Evolutionary conservation across 352 stramenopile genomes (phyloP), one percentile per base, ranked within the genome.

Genomic region (Saprolegnia diclina): DNA sequence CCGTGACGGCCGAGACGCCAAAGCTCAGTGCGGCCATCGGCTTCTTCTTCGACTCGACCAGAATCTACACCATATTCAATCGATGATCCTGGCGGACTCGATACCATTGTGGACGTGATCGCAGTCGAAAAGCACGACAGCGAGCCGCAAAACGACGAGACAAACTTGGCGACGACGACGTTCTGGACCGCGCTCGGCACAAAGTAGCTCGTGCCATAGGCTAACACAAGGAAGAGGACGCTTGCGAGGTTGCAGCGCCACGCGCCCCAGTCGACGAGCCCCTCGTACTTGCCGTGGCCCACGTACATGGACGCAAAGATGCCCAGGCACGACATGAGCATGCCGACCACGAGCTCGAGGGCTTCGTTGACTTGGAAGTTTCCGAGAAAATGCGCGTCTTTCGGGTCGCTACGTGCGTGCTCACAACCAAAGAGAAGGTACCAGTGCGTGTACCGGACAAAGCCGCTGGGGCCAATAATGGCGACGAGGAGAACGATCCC

Each of bases 81-180:
- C n/a, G n/a, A n/a, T n/a, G n/a, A n/a, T n/a, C n/a, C n/a, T n/a
- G n/a, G n/a, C n/a, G n/a, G 65, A 5, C 11, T 21, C 70, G 71
- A 24, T 69, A 90, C 81, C 72, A 79, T 83, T 24, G 78, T 74
- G 46, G 82, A 76, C 22, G 74, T 88, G 29, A 90, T 77, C 22
- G 77, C 56, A 0, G 74, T 79, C 16, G 79, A 88, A 65, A 90
- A 89, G 52, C 76, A 79, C 38, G 82, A 90, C 22, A 90, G 46
- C 5, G 82, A 90, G 19, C 82, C 82, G 65, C 82, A 90, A 35
- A 90, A 90, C 4, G 82, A 90, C 19, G 78, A 88, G n/a, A 88
- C 82, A 71, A 90, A 90, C 72, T 90, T 90, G 66, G 85, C 72
- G 21, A 82, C 75, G 5, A 89, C 72, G 19, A 90, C 59, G 32